Evolutionary conservation across 169 alveolate species (phyloP).

Genomic region (Plasmodium chabaudi): DNA sequence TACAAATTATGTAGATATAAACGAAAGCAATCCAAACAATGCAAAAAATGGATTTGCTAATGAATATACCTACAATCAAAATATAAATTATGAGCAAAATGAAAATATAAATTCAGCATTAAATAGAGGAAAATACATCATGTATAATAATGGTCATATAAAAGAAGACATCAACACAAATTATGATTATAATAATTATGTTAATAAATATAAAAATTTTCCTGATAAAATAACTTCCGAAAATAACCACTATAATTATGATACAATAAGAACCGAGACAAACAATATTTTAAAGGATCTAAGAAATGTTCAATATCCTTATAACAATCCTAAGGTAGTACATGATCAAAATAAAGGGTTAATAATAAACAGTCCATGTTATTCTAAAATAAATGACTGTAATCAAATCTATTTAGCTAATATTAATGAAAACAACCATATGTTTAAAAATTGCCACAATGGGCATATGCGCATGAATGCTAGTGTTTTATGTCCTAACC

Average conservation of each 20-base stretch:
- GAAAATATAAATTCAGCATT: not conserved
- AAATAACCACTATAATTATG: not conserved
- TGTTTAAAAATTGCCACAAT: constrained; percentile 10
- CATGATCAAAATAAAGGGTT: not conserved
- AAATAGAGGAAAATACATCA: constrained; percentile 8
- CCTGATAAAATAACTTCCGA: not conserved
- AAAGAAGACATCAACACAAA: not conserved
- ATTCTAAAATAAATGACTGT: not conserved
- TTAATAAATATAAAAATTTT: constrained; percentile 10
- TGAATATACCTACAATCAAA: constrained; percentile 1
- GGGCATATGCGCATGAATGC: not conserved
- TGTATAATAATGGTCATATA: constrained; percentile 9
- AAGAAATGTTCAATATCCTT: constrained; percentile 8
- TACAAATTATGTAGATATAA: constrained; percentile 6
- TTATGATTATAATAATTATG: constrained; percentile 13
- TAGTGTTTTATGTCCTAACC: constrained; percentile 1
- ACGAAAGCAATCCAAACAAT: not conserved
- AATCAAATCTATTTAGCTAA: not conserved
- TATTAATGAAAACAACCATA: constrained; percentile 18
- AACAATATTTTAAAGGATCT: constrained; percentile 1
- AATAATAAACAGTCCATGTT: constrained; percentile 8
- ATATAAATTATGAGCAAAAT: constrained; percentile 12
- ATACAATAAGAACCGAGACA: constrained; percentile 1
- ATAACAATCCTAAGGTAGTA: constrained; percentile 21
- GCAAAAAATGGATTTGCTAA: not conserved